phyloP scores from a whole-genome alignment of 306 rosid species.

The Malus domestica region ASM211411v1 NC_041794.1:32560501-32561000 shows the following conservation, averaged over 20 bases:
- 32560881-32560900: conserved; percentile 79
- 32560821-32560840: conserved; percentile 79
- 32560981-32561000: not conserved
- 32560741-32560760: conserved; percentile 62
- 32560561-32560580: conserved; percentile 11
- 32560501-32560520: conserved; percentile 20
- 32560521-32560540: not conserved
- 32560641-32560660: conserved; percentile 77
- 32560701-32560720: conserved; percentile 90
- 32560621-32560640: conserved; percentile 78
- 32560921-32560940: not conserved
- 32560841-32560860: conserved; percentile 88
- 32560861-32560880: conserved; percentile 85
- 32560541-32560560: not conserved
- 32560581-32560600: conserved; percentile 88
- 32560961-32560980: not conserved
- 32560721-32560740: conserved; percentile 88
- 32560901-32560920: conserved; percentile 83
- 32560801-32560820: conserved; percentile 91
- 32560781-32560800: conserved; percentile 84
- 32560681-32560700: conserved; percentile 93
- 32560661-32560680: conserved; percentile 72
- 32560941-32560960: not conserved
- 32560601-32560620: conserved; percentile 89
- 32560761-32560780: conserved; percentile 82